A percentile compares a stretch with the other conserved stretches of the same genome.
phyloP scores from a whole-genome alignment of 2,329 filamentous ascomycete genomes.

The Rutstroemia sp. region DNA sequence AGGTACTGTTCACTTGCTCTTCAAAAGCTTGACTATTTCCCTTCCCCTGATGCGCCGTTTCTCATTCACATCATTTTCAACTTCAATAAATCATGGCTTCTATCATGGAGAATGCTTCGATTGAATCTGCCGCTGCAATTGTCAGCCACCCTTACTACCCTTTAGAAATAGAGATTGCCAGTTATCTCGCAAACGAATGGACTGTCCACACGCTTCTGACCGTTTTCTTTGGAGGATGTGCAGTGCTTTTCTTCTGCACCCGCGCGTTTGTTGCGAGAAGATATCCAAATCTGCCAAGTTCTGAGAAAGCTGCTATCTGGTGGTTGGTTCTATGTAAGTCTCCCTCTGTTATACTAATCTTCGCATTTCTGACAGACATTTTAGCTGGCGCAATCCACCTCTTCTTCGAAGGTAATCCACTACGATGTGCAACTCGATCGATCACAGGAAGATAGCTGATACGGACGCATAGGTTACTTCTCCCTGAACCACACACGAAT shows the following conservation, averaged over 20 bases:
- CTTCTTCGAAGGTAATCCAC: slow-evolving; percentile 28
- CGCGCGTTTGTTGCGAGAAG: slow-evolving; percentile 44
- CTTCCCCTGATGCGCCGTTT: neutral
- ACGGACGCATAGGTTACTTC: slow-evolving; percentile 35
- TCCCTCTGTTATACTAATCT: neutral
- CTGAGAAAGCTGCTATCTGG: slow-evolving; percentile 53
- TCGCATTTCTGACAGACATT: neutral
- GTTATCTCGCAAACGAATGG: slow-evolving; percentile 60
- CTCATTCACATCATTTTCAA: neutral
- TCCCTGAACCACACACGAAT: slow-evolving; percentile 37
- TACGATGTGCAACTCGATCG: neutral
- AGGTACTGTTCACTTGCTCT: neutral
- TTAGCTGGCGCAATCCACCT: slow-evolving; percentile 28
- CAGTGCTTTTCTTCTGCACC: slow-evolving; percentile 49
- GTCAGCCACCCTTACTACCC: slow-evolving; percentile 64
- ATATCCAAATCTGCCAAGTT: slow-evolving; percentile 43
- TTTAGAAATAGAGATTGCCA: slow-evolving; percentile 50
- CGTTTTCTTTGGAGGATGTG: slow-evolving; percentile 50
- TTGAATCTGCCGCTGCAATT: slow-evolving; percentile 12
- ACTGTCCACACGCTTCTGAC: slow-evolving; percentile 50
- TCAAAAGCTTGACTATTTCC: neutral
- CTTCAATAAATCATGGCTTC: slow-evolving; percentile 13
- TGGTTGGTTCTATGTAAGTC: slow-evolving; percentile 70
- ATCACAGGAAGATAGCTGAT: neutral
- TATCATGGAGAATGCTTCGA: slow-evolving; percentile 17